phyloP scores from a whole-genome alignment of 2,329 filamentous ascomycete species.

The Aspergillus piperis region DNA sequence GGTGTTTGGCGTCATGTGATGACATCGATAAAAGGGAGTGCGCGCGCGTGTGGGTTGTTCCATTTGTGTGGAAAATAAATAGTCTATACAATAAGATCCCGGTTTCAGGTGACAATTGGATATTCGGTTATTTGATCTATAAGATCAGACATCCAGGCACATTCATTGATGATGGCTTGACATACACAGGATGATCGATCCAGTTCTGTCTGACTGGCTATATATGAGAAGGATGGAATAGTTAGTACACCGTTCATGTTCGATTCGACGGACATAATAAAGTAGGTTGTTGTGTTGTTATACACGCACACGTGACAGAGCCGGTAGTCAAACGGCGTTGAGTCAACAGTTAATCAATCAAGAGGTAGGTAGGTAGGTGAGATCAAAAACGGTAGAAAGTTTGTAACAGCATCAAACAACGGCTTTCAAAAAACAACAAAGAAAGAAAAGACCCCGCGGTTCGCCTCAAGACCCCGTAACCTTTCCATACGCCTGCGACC shows the following conservation, averaged over 20 bases:
- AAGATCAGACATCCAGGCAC: no score
- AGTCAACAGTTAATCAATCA: not conserved
- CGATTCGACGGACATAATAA: not conserved
- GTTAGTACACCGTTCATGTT: not conserved
- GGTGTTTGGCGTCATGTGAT: no score
- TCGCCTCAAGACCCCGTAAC: slow-evolving; percentile 1
- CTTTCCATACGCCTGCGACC: slow-evolving; percentile 1
- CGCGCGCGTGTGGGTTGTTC: no score
- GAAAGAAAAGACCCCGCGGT: not conserved
- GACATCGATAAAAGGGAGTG: no score
- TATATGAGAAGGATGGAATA: not conserved
- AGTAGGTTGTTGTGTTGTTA: slow-evolving; percentile 16
- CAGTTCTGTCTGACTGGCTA: no score
- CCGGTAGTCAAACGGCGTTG: not conserved
- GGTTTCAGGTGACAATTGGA: no score
- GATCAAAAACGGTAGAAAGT: not conserved
- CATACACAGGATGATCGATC: no score
- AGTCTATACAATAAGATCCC: no score
- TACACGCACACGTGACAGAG: slow-evolving; percentile 6
- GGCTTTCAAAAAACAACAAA: slow-evolving; percentile 3
- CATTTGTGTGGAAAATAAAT: not conserved
- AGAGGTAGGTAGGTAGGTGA: not conserved
- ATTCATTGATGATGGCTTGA: no score
- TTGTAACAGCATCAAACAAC: slow-evolving; percentile 1
- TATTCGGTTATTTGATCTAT: no score